phyloP scores from a whole-genome alignment of 140 eudicot species.

The Flaveria floridana region DNA sequence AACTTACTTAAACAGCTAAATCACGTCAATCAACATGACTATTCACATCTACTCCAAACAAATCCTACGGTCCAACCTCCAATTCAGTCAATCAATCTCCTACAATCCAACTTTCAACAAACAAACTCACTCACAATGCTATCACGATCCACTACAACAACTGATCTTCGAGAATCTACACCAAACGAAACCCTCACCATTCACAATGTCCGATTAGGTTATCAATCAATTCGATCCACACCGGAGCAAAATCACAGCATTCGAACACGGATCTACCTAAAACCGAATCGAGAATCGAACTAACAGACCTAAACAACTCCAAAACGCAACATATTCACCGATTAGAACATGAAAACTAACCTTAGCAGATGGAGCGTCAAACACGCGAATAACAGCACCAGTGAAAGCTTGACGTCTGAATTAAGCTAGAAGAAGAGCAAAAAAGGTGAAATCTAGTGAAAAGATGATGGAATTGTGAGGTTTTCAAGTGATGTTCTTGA shows the following conservation, averaged over 20 bases:
- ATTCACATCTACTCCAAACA: slow-evolving; percentile 6
- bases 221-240: slow-evolving; percentile 21
- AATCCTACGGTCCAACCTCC: slow-evolving; percentile 22
- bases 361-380: slow-evolving; percentile 40
- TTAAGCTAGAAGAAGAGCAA: slow-evolving; percentile 1
- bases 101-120: not conserved
- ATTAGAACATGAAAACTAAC: slow-evolving; percentile 29
- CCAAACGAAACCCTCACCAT: not conserved
- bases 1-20: not conserved
- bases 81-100: slow-evolving; percentile 15
- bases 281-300: slow-evolving; percentile 30
- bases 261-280: slow-evolving; percentile 44
- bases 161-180: slow-evolving; percentile 8
- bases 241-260: slow-evolving; percentile 25
- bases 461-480: slow-evolving; percentile 37
- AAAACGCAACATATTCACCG: not conserved
- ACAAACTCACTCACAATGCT: slow-evolving; percentile 1
- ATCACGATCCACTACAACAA: not conserved
- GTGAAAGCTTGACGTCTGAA: not conserved
- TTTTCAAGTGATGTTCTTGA: slow-evolving; percentile 48
- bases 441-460: slow-evolving; percentile 26
- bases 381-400: not conserved
- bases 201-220: slow-evolving; percentile 21
- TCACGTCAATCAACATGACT: slow-evolving; percentile 11
- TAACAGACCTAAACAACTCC: slow-evolving; percentile 8